Evolutionary conservation across 208 protist genomes (phyloP), one percentile per base, ranked within the genome.

Genomic region (Trypanosoma cruzi): DNA sequence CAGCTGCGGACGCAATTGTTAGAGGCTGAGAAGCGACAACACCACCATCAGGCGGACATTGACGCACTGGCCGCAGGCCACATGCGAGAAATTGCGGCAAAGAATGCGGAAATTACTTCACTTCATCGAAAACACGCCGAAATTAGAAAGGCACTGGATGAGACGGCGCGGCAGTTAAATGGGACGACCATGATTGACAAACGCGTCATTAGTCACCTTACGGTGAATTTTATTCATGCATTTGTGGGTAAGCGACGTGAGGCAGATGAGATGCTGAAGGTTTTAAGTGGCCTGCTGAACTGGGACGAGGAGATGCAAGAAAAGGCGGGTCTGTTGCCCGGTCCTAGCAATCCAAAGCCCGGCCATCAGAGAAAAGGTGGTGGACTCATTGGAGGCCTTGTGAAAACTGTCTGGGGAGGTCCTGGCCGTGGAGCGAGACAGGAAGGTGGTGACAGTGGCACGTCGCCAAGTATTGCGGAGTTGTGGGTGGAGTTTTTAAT

Each of bases 401-500:
- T 67, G 59, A 66, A 40, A 54, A 75, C 5, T 62, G 72, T 36
- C 73, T 88, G 55, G 74, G 65, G 53, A 78, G 68, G 58, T 34
- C 64, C 53, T 59, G 40, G 20, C 50, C 37, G 37, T 61, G 65
- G 24, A 46, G 52, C 24, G 2, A 14, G 22, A 26, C 36, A 46
- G 55, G 26, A 14, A 22, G 22, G n/a, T 44, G 24, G 42, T 37
- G 26, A 4, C 37, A 49, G 20, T 37, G 28, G 40, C 34, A 22
- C 18, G n/a, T 5, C 37, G 36, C 29, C 67, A 26, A 78, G 77
- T 31, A 64, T 95, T 24, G 86, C 83, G 0, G 77, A 82, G 18
- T 64, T 93, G 60, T 95, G 90, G 90, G 90, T 95, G 20, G 87
- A 95, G 42, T 95, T 95, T 65, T 40, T 95, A 28, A 81, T 95